Conservation (phyloP, 805 yeast species). For the Saitoella complicata region DNA sequence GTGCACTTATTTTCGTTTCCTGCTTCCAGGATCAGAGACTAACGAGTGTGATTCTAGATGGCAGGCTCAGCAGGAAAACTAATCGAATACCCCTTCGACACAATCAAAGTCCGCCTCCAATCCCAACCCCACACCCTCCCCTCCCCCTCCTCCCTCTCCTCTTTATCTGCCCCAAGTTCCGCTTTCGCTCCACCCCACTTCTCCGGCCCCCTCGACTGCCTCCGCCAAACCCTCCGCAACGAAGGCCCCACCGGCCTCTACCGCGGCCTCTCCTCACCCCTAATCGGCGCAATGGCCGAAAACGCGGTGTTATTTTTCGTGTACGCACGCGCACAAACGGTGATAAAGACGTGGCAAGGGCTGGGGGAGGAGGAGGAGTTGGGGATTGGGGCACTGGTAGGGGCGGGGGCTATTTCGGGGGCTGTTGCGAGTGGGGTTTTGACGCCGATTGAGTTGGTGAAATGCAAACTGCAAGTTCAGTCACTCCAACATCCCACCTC, state of each 20-base stretch:
- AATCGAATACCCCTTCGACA: slow-evolving; percentile 85
- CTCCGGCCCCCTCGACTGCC: slow-evolving; percentile 48
- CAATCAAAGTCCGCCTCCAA: slow-evolving; percentile 74
- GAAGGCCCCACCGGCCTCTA: slow-evolving; percentile 76
- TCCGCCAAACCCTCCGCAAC: slow-evolving; percentile 37
- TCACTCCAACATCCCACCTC: too few relatives aligned
- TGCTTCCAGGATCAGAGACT: too few relatives aligned
- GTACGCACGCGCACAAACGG: slow-evolving; percentile 5
- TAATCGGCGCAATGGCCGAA: slow-evolving; percentile 82
- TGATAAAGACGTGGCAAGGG: neutral
- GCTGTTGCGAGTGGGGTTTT: slow-evolving; percentile 64
- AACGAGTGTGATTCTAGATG: slow-evolving; percentile 10
- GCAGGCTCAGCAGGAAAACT: slow-evolving; percentile 76
- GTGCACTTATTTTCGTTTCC: too few relatives aligned
- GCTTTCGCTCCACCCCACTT: too few relatives aligned
- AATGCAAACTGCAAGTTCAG: slow-evolving; percentile 73
- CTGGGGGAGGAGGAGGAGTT: slow-evolving; percentile 13
- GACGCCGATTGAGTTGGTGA: slow-evolving; percentile 84
- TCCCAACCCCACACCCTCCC: slow-evolving; percentile 44
- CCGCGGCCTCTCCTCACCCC: slow-evolving; percentile 60
- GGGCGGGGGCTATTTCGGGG: slow-evolving; percentile 73
- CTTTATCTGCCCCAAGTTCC: too few relatives aligned
- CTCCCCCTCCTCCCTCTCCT: too few relatives aligned
- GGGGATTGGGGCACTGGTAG: slow-evolving; percentile 30
- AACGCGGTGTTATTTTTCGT: slow-evolving; percentile 53